Base-by-base conservation (phyloP, 2,329 filamentous ascomycete species). In the Epichloe hybrida region DNA sequence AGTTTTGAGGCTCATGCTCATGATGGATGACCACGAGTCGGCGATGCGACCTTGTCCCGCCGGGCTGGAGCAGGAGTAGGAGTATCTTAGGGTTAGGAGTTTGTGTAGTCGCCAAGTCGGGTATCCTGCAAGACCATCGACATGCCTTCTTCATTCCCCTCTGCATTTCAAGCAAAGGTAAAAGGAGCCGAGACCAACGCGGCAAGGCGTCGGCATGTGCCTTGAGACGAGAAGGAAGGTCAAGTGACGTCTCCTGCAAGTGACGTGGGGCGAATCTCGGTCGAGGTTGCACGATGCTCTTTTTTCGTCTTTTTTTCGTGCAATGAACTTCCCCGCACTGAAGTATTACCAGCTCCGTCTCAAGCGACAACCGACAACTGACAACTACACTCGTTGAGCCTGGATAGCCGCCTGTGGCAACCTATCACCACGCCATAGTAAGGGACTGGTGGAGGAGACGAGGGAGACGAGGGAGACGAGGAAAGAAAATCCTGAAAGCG, bases 1-100 rank as follows among this genome's bases (percentile, higher is more conserved):
- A 2, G 62, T 59, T 50, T 62, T 58, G 41, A 52, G 50, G 41
- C 41, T 52, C 46, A 49, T 49, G 12, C 13, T 27, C 23, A 27
- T 27, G 23, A 6, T 39, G 31, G 23, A 12, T 39, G 8, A 31
- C 34, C 12, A 39, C 23, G 23, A 27, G 23, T 27, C 7, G 23
- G 23, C 23, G 6, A 27, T 27, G 23, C 23, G 23, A 7, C 23
- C 23, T 27, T 27, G 23, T 27, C 23, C 23, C 23, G 23, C 23
- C 12, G 12, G 20, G 49, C 6, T 9, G n/a, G 27, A 17, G 12
- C 3, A 15, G 20, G 39, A 7, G 23, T 27, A 27, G 23, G 23
- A 27, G 35, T n/a, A n/a, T n/a, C 40, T 3, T 21, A 21, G 21
- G 21, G 7, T 6, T 23, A 23, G 23, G 6, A 27, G 23, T 45